A percentile compares a stretch with the other conserved stretches of the same genome.
Evolutionary conservation across 2,329 filamentous ascomycete genomes (phyloP).

Genomic region (Aphanoascus verrucosus): DNA sequence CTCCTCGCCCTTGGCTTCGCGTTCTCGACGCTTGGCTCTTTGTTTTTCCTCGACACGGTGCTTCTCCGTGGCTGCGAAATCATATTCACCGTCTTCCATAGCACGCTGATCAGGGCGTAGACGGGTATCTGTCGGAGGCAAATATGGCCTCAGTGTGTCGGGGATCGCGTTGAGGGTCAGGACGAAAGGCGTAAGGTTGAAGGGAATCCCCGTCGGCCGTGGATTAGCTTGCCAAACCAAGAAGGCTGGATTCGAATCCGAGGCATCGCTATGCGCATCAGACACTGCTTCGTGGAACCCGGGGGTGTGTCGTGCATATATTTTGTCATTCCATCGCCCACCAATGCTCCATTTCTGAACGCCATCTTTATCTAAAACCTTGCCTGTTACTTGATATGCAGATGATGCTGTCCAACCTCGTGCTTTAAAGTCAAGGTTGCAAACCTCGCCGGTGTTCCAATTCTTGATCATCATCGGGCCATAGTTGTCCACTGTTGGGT

Average conservation of each 20-base stretch:
- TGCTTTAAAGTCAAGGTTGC: constrained; percentile 81
- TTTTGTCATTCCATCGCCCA: constrained; percentile 92
- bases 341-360: constrained; percentile 79
- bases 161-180: constrained; percentile 87
- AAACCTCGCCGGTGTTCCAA: constrained; percentile 88
- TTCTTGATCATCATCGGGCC: constrained; percentile 96
- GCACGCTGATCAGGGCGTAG: constrained; percentile 87
- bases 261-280: constrained; percentile 39
- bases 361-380: constrained; percentile 69
- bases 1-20: constrained; percentile 69
- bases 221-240: constrained; percentile 84
- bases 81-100: constrained; percentile 98
- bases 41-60: constrained; percentile 89
- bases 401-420: constrained; percentile 92
- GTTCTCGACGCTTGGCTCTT: constrained; percentile 58
- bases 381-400: constrained; percentile 78
- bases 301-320: constrained; percentile 86
- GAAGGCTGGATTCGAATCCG: constrained; percentile 61
- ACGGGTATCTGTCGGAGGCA: constrained; percentile 90
- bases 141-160: constrained; percentile 61
- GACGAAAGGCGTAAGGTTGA: constrained; percentile 94
- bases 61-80: constrained; percentile 86
- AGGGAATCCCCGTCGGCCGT: constrained; percentile 74
- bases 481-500: constrained; percentile 95
- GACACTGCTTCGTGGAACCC: constrained; percentile 69